Percentiles rank a stretch among this genome's conserved stretches.
Conservation (phyloP, 2,329 filamentous ascomycete genomes). For the Bipolaris gigantea region DNA sequence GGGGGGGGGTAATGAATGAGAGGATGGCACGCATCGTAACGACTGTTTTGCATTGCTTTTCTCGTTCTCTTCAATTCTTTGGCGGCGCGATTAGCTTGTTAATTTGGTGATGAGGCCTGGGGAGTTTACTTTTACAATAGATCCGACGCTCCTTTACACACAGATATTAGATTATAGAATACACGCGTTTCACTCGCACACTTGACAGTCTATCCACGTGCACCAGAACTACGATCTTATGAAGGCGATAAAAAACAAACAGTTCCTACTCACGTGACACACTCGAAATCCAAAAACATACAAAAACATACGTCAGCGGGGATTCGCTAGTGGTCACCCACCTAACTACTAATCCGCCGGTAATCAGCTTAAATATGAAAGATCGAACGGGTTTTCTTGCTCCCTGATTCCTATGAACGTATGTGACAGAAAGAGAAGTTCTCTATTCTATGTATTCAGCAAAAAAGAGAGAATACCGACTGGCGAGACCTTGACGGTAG, state of each 20-base stretch:
- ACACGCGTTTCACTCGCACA: neutral
- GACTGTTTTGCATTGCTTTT: neutral
- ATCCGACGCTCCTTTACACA: neutral
- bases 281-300: too few species aligned
- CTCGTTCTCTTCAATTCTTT: neutral
- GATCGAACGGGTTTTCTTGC: neutral
- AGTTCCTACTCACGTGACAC: too few species aligned
- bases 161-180: neutral
- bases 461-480: too few species aligned
- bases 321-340: neutral
- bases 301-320: neutral
- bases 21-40: too few species aligned
- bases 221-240: too few species aligned
- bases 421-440: neutral
- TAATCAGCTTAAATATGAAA: neutral
- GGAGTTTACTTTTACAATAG: neutral
- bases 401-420: neutral
- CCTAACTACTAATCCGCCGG: neutral
- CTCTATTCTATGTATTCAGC: too few species aligned
- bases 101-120: neutral
- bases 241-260: too few species aligned
- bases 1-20: too few species aligned
- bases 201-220: too few species aligned
- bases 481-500: too few species aligned
- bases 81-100: neutral